Evolutionary conservation across 1,284 basidiomycete genomes (phyloP).

Genomic region (Wolfiporia cocos): DNA sequence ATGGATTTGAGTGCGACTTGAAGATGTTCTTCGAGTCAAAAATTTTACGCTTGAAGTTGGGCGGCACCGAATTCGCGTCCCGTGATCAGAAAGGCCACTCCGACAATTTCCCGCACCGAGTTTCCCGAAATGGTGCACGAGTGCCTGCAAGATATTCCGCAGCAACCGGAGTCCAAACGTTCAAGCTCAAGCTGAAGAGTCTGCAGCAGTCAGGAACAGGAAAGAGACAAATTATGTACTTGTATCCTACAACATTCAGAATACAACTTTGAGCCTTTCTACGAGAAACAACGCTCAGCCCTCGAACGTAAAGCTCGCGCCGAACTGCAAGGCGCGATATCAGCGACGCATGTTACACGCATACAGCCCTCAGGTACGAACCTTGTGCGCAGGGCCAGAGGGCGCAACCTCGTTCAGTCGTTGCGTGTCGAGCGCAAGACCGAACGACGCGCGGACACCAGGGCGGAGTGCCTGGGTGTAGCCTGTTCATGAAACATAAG

Average conservation of each 20-base stretch:
- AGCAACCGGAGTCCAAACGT: too few species aligned
- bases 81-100: too few species aligned
- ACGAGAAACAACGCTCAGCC: conserved; percentile 32
- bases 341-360: conserved; percentile 30
- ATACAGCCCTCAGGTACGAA: conserved; percentile 16
- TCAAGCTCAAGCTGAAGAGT: too few species aligned
- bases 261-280: conserved; percentile 3
- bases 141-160: too few species aligned
- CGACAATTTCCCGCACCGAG: too few species aligned
- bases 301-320: conserved; percentile 70
- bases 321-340: conserved; percentile 38
- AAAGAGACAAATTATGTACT: conserved; percentile 3
- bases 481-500: conserved; percentile 33
- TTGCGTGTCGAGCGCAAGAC: conserved; percentile 88
- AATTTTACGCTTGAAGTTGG: too few species aligned
- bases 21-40: too few species aligned
- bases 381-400: conserved; percentile 69
- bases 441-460: conserved; percentile 93
- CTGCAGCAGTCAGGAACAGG: too few species aligned
- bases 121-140: too few species aligned
- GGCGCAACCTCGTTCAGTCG: conserved; percentile 70
- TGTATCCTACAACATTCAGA: background rate
- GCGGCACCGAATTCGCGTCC: too few species aligned
- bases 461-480: conserved; percentile 94
- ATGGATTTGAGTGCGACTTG: too few species aligned